Percentiles rank a stretch among this genome's conserved stretches.
Evolutionary conservation across 140 eudicot genomes (phyloP).

Genomic region (Ambrosia hybrid): DNA sequence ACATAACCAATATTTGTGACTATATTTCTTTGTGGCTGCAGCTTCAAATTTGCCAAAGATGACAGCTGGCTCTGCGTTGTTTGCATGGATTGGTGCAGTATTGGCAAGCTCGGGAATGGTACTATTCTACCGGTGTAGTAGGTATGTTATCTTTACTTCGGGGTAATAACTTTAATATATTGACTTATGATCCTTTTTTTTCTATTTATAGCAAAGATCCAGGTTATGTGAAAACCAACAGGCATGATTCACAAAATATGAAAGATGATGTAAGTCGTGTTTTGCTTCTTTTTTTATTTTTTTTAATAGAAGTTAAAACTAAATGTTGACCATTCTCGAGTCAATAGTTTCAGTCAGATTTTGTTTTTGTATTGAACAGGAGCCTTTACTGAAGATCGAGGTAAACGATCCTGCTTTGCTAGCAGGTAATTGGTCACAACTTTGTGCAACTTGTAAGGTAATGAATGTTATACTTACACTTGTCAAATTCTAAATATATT

Average conservation of each 20-base stretch:
- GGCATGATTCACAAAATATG: slow-evolving; percentile 72
- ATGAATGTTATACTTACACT: slow-evolving; percentile 14
- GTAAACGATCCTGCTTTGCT: slow-evolving; percentile 77
- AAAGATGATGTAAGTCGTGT: slow-evolving; percentile 87
- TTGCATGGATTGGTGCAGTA: slow-evolving; percentile 88
- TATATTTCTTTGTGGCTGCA: slow-evolving; percentile 29
- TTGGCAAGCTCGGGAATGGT: slow-evolving; percentile 69
- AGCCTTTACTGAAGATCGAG: slow-evolving; percentile 86
- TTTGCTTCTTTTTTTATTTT: too few relatives aligned
- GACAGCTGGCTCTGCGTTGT: slow-evolving; percentile 65
- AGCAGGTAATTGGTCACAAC: slow-evolving; percentile 98
- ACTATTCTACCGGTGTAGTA: slow-evolving; percentile 86
- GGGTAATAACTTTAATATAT: background rate
- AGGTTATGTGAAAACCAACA: slow-evolving; percentile 77
- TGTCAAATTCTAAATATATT: slow-evolving; percentile 3
- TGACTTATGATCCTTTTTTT: slow-evolving; percentile 21
- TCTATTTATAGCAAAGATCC: slow-evolving; percentile 86
- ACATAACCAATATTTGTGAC: slow-evolving; percentile 8
- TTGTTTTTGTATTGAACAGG: slow-evolving; percentile 43
- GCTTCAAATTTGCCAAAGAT: slow-evolving; percentile 75
- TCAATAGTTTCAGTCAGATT: background rate
- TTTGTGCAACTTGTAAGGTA: slow-evolving; percentile 98
- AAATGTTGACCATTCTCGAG: slow-evolving; percentile 10
- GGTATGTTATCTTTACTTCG: slow-evolving; percentile 41
- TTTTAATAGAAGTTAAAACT: background rate